Percentiles rank a stretch among this genome's conserved stretches.
These are phyloP conservation scores for Mangifera indica DNA, from an alignment of 345 rosid species.

Conservation along the genomic window DNA sequence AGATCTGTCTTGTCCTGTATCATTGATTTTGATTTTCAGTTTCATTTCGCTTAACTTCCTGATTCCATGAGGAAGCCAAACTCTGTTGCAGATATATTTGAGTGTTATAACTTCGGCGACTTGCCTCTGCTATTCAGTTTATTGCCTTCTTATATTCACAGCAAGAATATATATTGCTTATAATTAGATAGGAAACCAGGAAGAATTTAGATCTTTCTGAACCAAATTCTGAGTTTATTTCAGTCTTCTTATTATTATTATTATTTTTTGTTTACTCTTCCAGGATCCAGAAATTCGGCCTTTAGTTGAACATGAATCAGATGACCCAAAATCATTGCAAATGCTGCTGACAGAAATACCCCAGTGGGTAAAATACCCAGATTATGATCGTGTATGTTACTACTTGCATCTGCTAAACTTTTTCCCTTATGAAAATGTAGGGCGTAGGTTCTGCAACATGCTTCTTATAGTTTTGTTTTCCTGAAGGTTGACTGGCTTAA, in stretches of 20 bases:
- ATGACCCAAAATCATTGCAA: constrained; percentile 58
- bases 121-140: no score
- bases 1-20: no score
- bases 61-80: no score
- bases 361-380: constrained; percentile 93
- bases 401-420: neutral
- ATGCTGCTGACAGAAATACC: constrained; percentile 88
- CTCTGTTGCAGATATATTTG: neutral
- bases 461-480: constrained; percentile 19
- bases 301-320: constrained; percentile 67
- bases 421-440: neutral
- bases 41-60: no score
- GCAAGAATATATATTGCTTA: neutral
- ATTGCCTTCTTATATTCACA: no score
- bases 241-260: no score
- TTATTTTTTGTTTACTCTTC: constrained; percentile 9
- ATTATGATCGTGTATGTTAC: constrained; percentile 80
- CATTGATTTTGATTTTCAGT: no score
- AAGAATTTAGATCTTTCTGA: neutral
- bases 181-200: neutral
- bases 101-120: no score
- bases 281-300: constrained; percentile 83
- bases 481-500: constrained; percentile 93
- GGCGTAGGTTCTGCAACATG: constrained; percentile 2
- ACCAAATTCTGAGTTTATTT: constrained; percentile 5